phyloP scores from a whole-genome alignment of 225 moss, liverwort and hornwort genomes.

The Sphagnum contortum region DNA sequence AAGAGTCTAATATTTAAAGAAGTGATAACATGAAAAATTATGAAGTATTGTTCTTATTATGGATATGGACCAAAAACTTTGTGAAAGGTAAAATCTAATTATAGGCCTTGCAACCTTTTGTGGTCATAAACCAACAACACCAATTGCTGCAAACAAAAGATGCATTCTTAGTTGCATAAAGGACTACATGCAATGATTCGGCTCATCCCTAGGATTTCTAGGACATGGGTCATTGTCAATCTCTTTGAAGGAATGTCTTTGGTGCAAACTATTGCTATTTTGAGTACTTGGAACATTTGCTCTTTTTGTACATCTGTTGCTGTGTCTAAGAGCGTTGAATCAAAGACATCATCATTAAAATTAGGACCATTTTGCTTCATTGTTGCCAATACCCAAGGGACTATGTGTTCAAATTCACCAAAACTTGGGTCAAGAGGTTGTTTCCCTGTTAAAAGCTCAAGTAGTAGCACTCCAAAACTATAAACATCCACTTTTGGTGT shows the following conservation, averaged over 20 bases:
- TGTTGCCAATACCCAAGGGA: conserved; percentile 32
- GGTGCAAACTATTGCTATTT: conserved; percentile 36
- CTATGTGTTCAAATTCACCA: conserved; percentile 30
- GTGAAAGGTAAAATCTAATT: too few relatives aligned
- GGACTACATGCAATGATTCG: too few relatives aligned
- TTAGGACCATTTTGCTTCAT: conserved; percentile 8
- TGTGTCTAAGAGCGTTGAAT: conserved; percentile 29
- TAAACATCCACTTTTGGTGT: conserved; percentile 68
- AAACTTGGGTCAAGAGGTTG: conserved; percentile 34
- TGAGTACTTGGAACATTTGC: conserved; percentile 46
- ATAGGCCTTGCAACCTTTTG: too few relatives aligned
- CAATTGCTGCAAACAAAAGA: too few relatives aligned
- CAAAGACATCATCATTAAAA: conserved; percentile 31
- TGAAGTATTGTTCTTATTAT: too few relatives aligned
- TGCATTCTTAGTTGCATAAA: too few relatives aligned
- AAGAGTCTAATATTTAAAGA: too few relatives aligned
- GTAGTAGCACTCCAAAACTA: conserved; percentile 55
- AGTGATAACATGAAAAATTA: too few relatives aligned
- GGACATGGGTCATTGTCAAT: conserved; percentile 49
- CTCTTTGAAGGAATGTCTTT: conserved; percentile 37
- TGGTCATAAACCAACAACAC: too few relatives aligned
- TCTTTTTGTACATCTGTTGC: conserved; percentile 32
- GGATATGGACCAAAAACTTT: too few relatives aligned
- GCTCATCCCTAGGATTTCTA: conserved; percentile 14
- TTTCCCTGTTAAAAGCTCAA: conserved; percentile 67